phyloP scores from a whole-genome alignment of 768 basidiomycete genomes.

The Phlebiopsis flavidoalba region DNA sequence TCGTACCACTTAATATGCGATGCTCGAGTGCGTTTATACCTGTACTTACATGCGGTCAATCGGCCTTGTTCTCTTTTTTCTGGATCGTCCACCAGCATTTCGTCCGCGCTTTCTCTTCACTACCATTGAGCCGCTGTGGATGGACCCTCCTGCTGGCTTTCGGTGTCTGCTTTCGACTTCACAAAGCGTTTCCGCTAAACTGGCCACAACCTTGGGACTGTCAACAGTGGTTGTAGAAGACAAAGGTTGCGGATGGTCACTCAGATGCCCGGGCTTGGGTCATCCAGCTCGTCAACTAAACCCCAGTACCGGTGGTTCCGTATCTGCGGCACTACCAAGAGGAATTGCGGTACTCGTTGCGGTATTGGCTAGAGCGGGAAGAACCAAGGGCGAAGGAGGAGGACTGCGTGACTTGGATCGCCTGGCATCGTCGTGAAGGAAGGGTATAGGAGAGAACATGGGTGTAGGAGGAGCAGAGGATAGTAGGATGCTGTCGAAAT shows the following conservation, averaged over 20 bases:
- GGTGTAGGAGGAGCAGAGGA: conserved; percentile 65
- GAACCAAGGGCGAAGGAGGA: conserved; percentile 65
- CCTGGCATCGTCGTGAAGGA: conserved; percentile 79
- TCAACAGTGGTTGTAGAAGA: conserved; percentile 50
- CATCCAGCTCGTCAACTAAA: conserved; percentile 81
- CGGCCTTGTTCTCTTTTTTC: conserved; percentile 50
- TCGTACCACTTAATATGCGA: too few relatives aligned
- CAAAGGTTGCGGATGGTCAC: conserved; percentile 70
- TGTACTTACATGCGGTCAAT: neutral
- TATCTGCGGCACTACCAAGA: conserved; percentile 28
- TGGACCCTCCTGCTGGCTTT: conserved; percentile 10
- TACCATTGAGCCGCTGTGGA: conserved; percentile 11
- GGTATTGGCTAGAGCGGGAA: conserved; percentile 34
- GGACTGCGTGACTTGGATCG: conserved; percentile 77
- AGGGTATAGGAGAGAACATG: conserved; percentile 83
- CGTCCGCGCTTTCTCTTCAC: conserved; percentile 6
- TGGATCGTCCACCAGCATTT: conserved; percentile 24
- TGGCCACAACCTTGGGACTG: conserved; percentile 41
- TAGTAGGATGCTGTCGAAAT: conserved; percentile 41
- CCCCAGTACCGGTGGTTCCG: conserved; percentile 54
- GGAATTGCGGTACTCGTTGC: conserved; percentile 25
- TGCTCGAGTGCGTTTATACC: too few relatives aligned
- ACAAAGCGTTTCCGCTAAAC: conserved; percentile 62
- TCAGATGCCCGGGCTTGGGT: conserved; percentile 83
- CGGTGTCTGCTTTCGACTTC: conserved; percentile 31